These are phyloP conservation scores for Diplodia corticola DNA, from an alignment of 2,329 filamentous ascomycete genomes.

Conservation along the genomic window DNA sequence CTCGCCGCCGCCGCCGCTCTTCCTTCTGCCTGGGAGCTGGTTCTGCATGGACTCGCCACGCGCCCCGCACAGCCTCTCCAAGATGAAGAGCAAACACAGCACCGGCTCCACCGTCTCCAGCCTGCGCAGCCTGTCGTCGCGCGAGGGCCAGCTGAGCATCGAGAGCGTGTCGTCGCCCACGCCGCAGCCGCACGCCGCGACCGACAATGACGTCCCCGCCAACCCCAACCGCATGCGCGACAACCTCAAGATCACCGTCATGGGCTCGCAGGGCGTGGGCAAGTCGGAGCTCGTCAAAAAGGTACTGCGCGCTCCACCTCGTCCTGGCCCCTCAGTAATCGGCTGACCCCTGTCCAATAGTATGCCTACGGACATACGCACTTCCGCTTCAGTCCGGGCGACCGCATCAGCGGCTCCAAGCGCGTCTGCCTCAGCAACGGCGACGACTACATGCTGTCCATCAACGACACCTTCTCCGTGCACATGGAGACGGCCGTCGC, in stretches of 20 bases:
- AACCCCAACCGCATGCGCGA: conserved; percentile 19
- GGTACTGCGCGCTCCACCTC: background rate
- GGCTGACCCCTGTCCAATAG: conserved; percentile 12
- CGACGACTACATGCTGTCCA: conserved; percentile 17
- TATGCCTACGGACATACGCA: conserved; percentile 13
- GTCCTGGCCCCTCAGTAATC: background rate
- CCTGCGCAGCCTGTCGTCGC: conserved; percentile 16
- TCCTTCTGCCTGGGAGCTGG: background rate
- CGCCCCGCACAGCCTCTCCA: background rate
- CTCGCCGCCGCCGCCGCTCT: background rate
- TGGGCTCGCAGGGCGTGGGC: conserved; percentile 5
- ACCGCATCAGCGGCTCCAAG: conserved; percentile 18
- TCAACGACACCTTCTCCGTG: conserved; percentile 19
- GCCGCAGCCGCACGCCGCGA: background rate
- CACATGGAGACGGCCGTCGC: conserved; percentile 15
- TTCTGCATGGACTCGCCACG: conserved; percentile 3
- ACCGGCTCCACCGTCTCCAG: conserved; percentile 6
- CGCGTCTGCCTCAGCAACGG: conserved; percentile 6
- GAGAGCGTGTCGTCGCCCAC: conserved; percentile 14
- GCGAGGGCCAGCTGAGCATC: conserved; percentile 16
- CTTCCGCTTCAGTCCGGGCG: conserved; percentile 14
- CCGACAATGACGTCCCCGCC: conserved; percentile 10
- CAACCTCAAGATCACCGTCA: conserved; percentile 19
- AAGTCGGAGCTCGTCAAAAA: conserved; percentile 11
- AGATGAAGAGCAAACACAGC: conserved; percentile 6